Evolutionary conservation across 2,329 filamentous ascomycete species (phyloP).

Genomic region (Ophiostoma tasmaniense): DNA sequence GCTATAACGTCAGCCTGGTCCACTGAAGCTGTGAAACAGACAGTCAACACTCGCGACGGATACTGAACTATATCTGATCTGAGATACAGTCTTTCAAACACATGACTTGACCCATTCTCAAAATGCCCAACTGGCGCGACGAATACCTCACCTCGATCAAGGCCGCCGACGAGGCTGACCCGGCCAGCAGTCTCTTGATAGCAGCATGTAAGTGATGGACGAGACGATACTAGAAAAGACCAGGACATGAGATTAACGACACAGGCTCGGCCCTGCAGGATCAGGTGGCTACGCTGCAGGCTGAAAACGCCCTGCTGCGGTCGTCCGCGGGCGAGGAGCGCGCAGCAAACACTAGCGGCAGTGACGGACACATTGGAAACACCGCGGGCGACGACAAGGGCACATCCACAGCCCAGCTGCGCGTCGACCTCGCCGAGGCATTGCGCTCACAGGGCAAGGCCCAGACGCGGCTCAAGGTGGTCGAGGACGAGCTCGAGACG

Average conservation of each 20-base stretch:
- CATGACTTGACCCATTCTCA: not conserved
- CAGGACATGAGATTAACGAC: not conserved
- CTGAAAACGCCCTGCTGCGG: constrained; percentile 37
- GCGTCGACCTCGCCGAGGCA: constrained; percentile 65
- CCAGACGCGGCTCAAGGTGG: constrained; percentile 52
- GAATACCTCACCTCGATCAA: constrained; percentile 71
- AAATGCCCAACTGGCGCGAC: constrained; percentile 64
- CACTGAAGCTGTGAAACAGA: constrained; percentile 1
- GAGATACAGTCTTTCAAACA: not conserved
- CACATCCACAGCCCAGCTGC: constrained; percentile 37
- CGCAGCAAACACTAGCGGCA: not conserved
- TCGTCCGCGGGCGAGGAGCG: constrained; percentile 10
- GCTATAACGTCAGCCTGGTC: not conserved
- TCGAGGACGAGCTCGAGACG: constrained; percentile 52
- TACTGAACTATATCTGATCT: not conserved
- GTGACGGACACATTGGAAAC: constrained; percentile 9
- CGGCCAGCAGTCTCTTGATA: constrained; percentile 58
- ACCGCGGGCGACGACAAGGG: constrained; percentile 21
- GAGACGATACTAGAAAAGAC: too few species aligned
- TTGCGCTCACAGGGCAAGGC: constrained; percentile 64
- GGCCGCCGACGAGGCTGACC: constrained; percentile 59
- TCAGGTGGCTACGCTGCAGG: constrained; percentile 55
- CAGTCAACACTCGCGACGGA: too few species aligned
- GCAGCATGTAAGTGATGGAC: constrained; percentile 75
- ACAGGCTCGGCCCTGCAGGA: constrained; percentile 60